Conservation (phyloP, 305 asterid genomes). For the Fraxinus greggii region DNA sequence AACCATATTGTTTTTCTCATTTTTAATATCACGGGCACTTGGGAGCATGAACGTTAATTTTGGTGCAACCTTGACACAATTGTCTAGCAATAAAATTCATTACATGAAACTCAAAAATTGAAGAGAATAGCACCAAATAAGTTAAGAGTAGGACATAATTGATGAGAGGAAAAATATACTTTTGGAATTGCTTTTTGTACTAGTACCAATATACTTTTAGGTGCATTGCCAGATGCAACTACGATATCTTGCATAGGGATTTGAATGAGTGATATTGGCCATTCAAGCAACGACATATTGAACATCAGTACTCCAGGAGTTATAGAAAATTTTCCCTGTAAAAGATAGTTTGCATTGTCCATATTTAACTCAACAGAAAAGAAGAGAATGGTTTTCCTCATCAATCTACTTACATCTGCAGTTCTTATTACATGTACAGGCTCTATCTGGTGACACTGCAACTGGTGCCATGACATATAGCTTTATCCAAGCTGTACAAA, state of each 20-base stretch:
- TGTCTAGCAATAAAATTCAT: neutral
- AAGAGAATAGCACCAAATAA: neutral
- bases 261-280: neutral
- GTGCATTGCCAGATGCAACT: neutral
- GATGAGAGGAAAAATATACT: neutral
- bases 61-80: neutral
- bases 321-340: neutral
- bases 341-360: neutral
- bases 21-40: neutral
- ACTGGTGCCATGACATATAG: slow-evolving; percentile 63
- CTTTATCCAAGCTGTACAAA: slow-evolving; percentile 51
- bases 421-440: slow-evolving; percentile 34
- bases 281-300: neutral
- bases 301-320: neutral
- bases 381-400: neutral
- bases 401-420: neutral
- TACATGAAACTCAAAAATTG: neutral
- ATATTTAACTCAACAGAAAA: slow-evolving; percentile 3
- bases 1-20: neutral
- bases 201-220: neutral
- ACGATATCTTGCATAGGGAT: neutral
- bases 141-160: neutral
- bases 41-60: neutral
- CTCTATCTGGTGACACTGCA: slow-evolving; percentile 39
- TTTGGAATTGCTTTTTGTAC: neutral